Percentiles rank a stretch among this genome's conserved stretches.
These are phyloP conservation scores for Starmerella apis DNA, from an alignment of 805 yeast species.

Conservation along the genomic window DNA sequence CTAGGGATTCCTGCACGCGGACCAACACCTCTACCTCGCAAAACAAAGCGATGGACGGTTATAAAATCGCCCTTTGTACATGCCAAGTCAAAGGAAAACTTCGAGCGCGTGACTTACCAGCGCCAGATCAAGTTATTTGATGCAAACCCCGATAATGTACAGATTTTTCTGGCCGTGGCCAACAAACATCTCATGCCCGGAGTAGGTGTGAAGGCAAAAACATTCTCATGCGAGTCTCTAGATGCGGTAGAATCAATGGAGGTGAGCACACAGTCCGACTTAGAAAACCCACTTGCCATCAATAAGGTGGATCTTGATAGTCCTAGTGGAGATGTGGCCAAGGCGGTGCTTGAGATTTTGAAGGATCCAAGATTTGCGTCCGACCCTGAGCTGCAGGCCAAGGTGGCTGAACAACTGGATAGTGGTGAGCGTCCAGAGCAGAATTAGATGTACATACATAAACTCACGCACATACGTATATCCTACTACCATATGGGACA, in stretches of 20 bases:
- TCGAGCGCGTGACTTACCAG: slow-evolving; percentile 74
- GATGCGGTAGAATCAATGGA: slow-evolving; percentile 31
- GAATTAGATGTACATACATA: background rate
- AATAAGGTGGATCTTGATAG: slow-evolving; percentile 27
- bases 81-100: slow-evolving; percentile 90
- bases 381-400: slow-evolving; percentile 6
- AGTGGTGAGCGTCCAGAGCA: background rate
- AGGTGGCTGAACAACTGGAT: slow-evolving; percentile 15
- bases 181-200: slow-evolving; percentile 69
- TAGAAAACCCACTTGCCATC: slow-evolving; percentile 24
- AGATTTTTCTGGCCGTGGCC: slow-evolving; percentile 67
- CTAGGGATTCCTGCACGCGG: slow-evolving; percentile 79
- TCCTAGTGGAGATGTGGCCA: slow-evolving; percentile 43
- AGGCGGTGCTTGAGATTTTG: slow-evolving; percentile 60
- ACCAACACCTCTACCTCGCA: slow-evolving; percentile 55
- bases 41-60: slow-evolving; percentile 84
- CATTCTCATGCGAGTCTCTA: slow-evolving; percentile 46
- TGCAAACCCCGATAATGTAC: slow-evolving; percentile 73
- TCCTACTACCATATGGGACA: background rate
- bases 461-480: background rate
- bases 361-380: slow-evolving; percentile 40
- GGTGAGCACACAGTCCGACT: slow-evolving; percentile 20
- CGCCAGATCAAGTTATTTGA: slow-evolving; percentile 70
- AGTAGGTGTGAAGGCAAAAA: slow-evolving; percentile 69
- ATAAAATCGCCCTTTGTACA: slow-evolving; percentile 87